Conservation (phyloP, 179 eudicot genomes). For the Kewa caespitosa region DNA sequence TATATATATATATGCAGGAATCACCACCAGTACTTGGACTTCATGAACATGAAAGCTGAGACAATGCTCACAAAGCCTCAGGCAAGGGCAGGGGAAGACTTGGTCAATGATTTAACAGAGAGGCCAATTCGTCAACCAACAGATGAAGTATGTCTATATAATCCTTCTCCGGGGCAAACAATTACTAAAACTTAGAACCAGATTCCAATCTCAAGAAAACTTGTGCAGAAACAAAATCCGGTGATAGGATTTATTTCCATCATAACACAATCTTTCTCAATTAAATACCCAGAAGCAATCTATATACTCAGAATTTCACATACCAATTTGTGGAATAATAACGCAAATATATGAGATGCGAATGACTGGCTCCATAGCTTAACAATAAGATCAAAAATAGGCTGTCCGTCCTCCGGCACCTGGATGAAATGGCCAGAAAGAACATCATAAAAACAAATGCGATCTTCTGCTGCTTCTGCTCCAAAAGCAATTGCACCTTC, state of each 20-base stretch:
- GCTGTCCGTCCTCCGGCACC: conserved; percentile 72
- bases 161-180: no score
- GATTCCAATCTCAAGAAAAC: no score
- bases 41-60: not conserved
- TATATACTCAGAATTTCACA: conserved; percentile 13
- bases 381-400: conserved; percentile 80
- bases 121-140: no score
- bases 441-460: conserved; percentile 76
- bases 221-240: no score
- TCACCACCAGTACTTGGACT: not conserved
- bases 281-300: no score
- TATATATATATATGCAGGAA: not conserved
- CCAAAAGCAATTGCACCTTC: conserved; percentile 49
- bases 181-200: no score
- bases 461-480: conserved; percentile 41
- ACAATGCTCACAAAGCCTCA: not conserved
- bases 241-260: no score
- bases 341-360: conserved; percentile 88
- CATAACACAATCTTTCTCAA: no score
- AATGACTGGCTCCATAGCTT: conserved; percentile 98
- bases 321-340: conserved; percentile 96
- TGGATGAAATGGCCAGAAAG: conserved; percentile 77
- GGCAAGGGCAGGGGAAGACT: not conserved
- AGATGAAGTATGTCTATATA: no score
- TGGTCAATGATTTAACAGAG: not conserved